Percentiles rank a stretch among this genome's conserved stretches.
Evolutionary conservation across 805 yeast species (phyloP).

Genomic region (Teunomyces funiuensis): DNA sequence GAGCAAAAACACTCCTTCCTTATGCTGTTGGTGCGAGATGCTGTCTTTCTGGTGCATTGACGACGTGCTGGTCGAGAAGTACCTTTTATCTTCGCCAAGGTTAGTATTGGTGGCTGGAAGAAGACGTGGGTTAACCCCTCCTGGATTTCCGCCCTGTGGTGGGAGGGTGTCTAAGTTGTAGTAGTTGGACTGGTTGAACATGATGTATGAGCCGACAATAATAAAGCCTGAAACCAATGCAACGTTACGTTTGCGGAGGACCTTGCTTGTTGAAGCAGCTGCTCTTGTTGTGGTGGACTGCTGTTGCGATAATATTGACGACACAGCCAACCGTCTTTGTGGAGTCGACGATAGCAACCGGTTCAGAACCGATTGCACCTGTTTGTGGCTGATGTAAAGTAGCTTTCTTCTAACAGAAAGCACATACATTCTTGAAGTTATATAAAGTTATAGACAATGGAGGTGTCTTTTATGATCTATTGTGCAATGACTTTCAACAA

Average conservation of each 20-base stretch:
- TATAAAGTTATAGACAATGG: background rate
- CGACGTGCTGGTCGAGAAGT: slow-evolving; percentile 42
- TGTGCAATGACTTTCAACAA: background rate
- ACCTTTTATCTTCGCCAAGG: slow-evolving; percentile 19
- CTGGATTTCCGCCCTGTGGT: slow-evolving; percentile 13
- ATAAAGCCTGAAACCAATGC: slow-evolving; percentile 43
- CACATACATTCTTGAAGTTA: slow-evolving; percentile 16
- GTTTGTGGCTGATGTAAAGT: slow-evolving; percentile 16
- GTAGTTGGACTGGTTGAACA: slow-evolving; percentile 40
- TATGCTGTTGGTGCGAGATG: slow-evolving; percentile 44
- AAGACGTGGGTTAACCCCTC: slow-evolving; percentile 17
- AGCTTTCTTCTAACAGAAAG: slow-evolving; percentile 21
- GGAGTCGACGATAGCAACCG: slow-evolving; percentile 15
- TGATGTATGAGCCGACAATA: slow-evolving; percentile 43
- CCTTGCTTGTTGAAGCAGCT: background rate
- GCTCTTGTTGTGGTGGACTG: background rate
- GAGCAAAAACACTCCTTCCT: slow-evolving; percentile 56
- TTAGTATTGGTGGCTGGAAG: slow-evolving; percentile 14
- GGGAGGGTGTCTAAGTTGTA: slow-evolving; percentile 42
- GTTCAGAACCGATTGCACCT: slow-evolving; percentile 14
- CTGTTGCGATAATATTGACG: background rate
- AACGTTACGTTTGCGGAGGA: slow-evolving; percentile 29
- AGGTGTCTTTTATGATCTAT: background rate
- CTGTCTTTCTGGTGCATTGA: slow-evolving; percentile 44
- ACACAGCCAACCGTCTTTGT: slow-evolving; percentile 8